These are phyloP conservation scores for Baorangia bicolor DNA, from an alignment of 768 basidiomycete species.

Conservation along the genomic window DNA sequence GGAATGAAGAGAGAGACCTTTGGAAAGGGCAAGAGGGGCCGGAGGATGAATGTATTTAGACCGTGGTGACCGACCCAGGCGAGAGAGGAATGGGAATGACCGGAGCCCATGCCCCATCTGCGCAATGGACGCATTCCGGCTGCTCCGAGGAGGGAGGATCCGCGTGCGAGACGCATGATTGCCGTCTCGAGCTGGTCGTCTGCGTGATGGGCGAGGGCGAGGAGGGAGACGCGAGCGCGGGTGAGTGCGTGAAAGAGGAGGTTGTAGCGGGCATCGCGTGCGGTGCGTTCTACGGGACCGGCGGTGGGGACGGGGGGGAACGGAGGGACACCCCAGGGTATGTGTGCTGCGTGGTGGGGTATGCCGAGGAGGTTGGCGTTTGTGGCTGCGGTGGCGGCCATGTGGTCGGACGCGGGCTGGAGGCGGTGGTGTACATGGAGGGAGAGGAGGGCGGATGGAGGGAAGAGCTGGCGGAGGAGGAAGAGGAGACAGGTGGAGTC, in stretches of 20 bases:
- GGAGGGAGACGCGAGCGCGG: conserved; percentile 32
- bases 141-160: conserved; percentile 55
- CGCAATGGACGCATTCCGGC: conserved; percentile 67
- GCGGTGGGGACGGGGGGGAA: conserved; percentile 49
- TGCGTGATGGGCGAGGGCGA: conserved; percentile 75
- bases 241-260: conserved; percentile 50
- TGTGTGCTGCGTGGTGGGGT: conserved; percentile 42
- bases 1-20: conserved; percentile 49
- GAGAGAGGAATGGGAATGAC: conserved; percentile 24
- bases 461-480: conserved; percentile 48
- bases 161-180: conserved; percentile 63
- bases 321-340: conserved; percentile 58
- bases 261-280: conserved; percentile 59
- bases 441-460: conserved; percentile 45
- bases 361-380: conserved; percentile 45
- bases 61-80: conserved; percentile 52
- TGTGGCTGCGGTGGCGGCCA: conserved; percentile 50
- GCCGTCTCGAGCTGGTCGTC: conserved; percentile 86
- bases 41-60: conserved; percentile 66
- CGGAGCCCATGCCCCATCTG: conserved; percentile 76
- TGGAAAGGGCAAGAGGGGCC: conserved; percentile 64
- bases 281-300: conserved; percentile 50
- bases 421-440: conserved; percentile 70
- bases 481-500: conserved; percentile 81
- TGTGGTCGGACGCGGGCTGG: conserved; percentile 52